Evolutionary conservation across 2,329 filamentous ascomycete genomes (phyloP).

Genomic region (Claviceps humidiphila): DNA sequence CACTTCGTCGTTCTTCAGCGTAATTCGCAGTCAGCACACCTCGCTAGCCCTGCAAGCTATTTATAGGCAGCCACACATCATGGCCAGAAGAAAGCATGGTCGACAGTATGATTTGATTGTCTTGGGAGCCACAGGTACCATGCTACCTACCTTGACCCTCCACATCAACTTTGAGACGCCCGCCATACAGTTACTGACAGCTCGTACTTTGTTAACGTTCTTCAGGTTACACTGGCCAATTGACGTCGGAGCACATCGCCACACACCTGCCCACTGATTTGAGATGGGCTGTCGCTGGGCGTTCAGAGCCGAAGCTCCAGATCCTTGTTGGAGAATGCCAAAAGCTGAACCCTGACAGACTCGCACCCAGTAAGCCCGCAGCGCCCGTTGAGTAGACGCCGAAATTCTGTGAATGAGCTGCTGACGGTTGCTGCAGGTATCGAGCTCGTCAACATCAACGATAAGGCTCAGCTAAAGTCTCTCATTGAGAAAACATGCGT

Average conservation of each 20-base stretch:
- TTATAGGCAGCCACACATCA: conserved; percentile 10
- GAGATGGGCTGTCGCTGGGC: conserved; percentile 79
- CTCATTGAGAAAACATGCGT: conserved; percentile 44
- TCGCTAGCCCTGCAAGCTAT: neutral
- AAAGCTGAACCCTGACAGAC: conserved; percentile 53
- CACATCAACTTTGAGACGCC: conserved; percentile 3
- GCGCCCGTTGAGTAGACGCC: neutral
- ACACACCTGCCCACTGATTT: conserved; percentile 58
- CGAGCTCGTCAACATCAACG: conserved; percentile 36
- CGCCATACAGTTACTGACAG: neutral
- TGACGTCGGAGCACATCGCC: conserved; percentile 63
- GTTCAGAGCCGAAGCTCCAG: conserved; percentile 64
- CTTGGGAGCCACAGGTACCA: conserved; percentile 42
- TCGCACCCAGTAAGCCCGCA: conserved; percentile 46
- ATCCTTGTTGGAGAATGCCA: conserved; percentile 54
- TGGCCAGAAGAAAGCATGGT: conserved; percentile 35
- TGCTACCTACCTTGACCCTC: neutral
- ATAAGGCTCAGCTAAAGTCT: conserved; percentile 29
- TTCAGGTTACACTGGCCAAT: conserved; percentile 68
- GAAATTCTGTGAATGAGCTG: neutral
- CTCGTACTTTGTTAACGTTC: neutral
- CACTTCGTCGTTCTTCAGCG: neutral
- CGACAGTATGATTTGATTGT: conserved; percentile 45
- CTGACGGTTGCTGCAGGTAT: conserved; percentile 24
- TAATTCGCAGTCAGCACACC: neutral